phyloP scores from a whole-genome alignment of 768 basidiomycete genomes.

The Glaciozyma martinii region DNA sequence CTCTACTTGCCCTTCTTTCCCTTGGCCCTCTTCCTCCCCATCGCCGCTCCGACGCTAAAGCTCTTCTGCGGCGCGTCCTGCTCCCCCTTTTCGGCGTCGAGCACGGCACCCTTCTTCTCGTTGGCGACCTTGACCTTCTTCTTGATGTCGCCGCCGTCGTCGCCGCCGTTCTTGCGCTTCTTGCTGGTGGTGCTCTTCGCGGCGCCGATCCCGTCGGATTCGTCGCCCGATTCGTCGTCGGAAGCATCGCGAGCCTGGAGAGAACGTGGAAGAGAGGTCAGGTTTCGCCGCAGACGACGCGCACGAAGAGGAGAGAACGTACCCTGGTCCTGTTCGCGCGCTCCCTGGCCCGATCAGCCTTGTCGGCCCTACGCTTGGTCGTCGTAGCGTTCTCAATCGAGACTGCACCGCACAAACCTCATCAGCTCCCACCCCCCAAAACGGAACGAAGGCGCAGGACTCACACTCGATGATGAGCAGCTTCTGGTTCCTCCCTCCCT shows the following conservation, averaged over 20 bases:
- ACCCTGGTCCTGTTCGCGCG: slow-evolving; percentile 11
- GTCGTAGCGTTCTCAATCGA: slow-evolving; percentile 23
- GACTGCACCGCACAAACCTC: slow-evolving; percentile 7
- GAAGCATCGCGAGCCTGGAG: not conserved
- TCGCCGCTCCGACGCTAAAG: too few species aligned
- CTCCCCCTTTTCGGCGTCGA: not conserved
- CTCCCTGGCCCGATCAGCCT: slow-evolving; percentile 21
- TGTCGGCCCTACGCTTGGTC: slow-evolving; percentile 30
- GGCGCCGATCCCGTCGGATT: not conserved
- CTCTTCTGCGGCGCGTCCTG: not conserved
- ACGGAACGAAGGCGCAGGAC: not conserved
- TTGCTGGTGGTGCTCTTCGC: not conserved
- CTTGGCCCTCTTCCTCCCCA: too few species aligned
- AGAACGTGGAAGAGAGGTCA: not conserved
- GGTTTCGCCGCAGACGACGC: not conserved
- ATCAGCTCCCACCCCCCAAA: not conserved
- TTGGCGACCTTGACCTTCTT: slow-evolving; percentile 1
- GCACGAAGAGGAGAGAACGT: not conserved
- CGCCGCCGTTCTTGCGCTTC: not conserved
- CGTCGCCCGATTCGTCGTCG: not conserved
- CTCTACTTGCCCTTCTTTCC: too few species aligned
- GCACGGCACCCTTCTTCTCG: not conserved
- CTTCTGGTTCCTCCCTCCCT: slow-evolving; percentile 23
- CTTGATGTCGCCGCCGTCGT: not conserved
- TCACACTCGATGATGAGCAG: slow-evolving; percentile 30